phyloP scores from a whole-genome alignment of 2,329 filamentous ascomycete genomes.

The Aspergillus sp. region DNA sequence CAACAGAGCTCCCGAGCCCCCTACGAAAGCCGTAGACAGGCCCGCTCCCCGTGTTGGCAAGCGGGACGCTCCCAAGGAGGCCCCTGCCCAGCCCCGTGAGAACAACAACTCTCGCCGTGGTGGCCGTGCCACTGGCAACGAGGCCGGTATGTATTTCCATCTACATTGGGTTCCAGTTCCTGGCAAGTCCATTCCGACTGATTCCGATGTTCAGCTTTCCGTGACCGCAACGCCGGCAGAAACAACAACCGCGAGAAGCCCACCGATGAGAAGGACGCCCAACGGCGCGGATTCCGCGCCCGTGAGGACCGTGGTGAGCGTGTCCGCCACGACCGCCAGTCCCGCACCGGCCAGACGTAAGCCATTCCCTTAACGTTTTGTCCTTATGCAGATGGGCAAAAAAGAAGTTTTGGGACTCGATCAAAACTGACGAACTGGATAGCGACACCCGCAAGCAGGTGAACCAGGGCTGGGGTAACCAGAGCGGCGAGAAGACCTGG shows the following conservation, averaged over 20 bases:
- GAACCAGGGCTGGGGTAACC: conserved; percentile 84
- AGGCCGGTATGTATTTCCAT: conserved; percentile 70
- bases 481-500: conserved; percentile 78
- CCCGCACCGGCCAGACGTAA: conserved; percentile 62
- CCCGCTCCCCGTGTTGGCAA: conserved; percentile 73
- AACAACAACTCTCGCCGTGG: conserved; percentile 48
- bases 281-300: conserved; percentile 48
- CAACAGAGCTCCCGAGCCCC: conserved; percentile 74
- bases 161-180: neutral
- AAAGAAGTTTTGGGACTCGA: no score
- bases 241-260: conserved; percentile 79
- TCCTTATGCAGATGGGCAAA: neutral
- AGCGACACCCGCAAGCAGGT: conserved; percentile 53
- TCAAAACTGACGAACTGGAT: neutral
- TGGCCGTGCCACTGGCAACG: conserved; percentile 68
- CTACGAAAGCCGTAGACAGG: conserved; percentile 89
- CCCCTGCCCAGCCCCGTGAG: conserved; percentile 52
- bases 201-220: conserved; percentile 66
- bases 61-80: conserved; percentile 80
- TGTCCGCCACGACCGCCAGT: conserved; percentile 63
- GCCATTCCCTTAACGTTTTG: conserved; percentile 25
- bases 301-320: conserved; percentile 56
- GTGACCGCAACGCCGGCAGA: conserved; percentile 79
- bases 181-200: conserved; percentile 13
- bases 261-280: conserved; percentile 59